Conservation (phyloP, 805 yeast species). For the Monosporozyma solicola region DNA sequence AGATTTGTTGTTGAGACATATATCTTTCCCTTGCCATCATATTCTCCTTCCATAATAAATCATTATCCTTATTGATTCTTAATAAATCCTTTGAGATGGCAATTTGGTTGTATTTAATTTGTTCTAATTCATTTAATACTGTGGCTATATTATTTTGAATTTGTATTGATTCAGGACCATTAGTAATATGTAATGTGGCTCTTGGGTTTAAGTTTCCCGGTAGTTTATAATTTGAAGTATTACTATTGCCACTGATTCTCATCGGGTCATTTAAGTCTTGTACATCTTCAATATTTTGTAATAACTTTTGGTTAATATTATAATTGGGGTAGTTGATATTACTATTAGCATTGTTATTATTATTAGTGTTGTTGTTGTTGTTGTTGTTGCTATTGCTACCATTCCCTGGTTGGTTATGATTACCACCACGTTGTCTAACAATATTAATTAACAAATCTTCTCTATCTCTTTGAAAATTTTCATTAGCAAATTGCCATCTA, state of each 20-base stretch:
- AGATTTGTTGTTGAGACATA: slow-evolving; percentile 74
- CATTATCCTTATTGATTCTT: slow-evolving; percentile 80
- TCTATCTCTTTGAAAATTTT: slow-evolving; percentile 63
- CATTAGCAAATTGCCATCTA: slow-evolving; percentile 80
- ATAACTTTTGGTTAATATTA: background rate
- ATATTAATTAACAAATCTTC: slow-evolving; percentile 83
- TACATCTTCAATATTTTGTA: slow-evolving; percentile 11
- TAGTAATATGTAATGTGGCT: slow-evolving; percentile 1
- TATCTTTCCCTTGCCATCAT: slow-evolving; percentile 76
- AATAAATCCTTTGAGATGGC: slow-evolving; percentile 77
- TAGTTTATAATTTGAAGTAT: slow-evolving; percentile 1
- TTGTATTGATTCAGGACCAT: slow-evolving; percentile 4
- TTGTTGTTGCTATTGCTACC: background rate
- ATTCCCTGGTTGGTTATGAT: background rate
- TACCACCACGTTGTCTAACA: slow-evolving; percentile 51
- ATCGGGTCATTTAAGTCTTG: slow-evolving; percentile 5
- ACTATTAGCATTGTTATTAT: background rate
- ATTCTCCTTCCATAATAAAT: slow-evolving; percentile 85
- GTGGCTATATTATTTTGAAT: slow-evolving; percentile 9
- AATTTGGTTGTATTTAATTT: slow-evolving; percentile 66
- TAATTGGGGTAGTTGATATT: background rate
- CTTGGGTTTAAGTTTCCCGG: slow-evolving; percentile 1
- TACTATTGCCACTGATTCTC: background rate
- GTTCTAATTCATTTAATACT: slow-evolving; percentile 62
- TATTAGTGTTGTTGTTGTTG: background rate